Evolutionary conservation across 1,284 basidiomycete genomes (phyloP).

Genomic region (Xerocomus amazonicus): DNA sequence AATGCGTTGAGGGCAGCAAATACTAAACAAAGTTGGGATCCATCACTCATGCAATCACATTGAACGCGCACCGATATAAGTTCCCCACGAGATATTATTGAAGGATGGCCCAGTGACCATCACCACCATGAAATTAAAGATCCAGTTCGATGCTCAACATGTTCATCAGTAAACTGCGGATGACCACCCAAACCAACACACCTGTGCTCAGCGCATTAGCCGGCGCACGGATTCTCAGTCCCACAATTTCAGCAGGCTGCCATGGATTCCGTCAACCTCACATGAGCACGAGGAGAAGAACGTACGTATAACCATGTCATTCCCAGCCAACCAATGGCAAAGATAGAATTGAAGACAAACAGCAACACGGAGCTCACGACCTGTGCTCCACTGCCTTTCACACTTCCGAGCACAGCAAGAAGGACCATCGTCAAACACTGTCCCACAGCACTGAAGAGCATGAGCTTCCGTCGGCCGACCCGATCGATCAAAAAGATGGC

Average conservation of each 20-base stretch:
- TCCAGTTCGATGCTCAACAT: slow-evolving; percentile 50
- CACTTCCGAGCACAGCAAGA: slow-evolving; percentile 31
- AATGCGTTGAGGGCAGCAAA: slow-evolving; percentile 60
- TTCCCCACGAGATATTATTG: slow-evolving; percentile 57
- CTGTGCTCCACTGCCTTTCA: slow-evolving; percentile 36
- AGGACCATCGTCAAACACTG: slow-evolving; percentile 37
- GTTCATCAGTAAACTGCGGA: not conserved
- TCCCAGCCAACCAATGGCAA: slow-evolving; percentile 37
- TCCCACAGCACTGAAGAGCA: slow-evolving; percentile 36
- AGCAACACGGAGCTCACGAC: slow-evolving; percentile 45
- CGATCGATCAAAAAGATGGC: slow-evolving; percentile 35
- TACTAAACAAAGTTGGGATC: slow-evolving; percentile 33
- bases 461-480: slow-evolving; percentile 37
- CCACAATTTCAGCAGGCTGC: slow-evolving; percentile 64
- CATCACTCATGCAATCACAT: not conserved
- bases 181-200: slow-evolving; percentile 15
- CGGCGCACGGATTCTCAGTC: slow-evolving; percentile 58
- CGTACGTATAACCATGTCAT: slow-evolving; percentile 69
- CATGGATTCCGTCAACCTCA: not conserved
- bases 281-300: slow-evolving; percentile 3
- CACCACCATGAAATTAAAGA: slow-evolving; percentile 63
- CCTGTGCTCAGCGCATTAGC: slow-evolving; percentile 62
- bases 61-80: slow-evolving; percentile 50
- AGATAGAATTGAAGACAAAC: slow-evolving; percentile 35
- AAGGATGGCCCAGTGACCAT: slow-evolving; percentile 68